Conservation (phyloP, 2,329 filamentous ascomycete species). For the Talaromyces marneffei region DNA sequence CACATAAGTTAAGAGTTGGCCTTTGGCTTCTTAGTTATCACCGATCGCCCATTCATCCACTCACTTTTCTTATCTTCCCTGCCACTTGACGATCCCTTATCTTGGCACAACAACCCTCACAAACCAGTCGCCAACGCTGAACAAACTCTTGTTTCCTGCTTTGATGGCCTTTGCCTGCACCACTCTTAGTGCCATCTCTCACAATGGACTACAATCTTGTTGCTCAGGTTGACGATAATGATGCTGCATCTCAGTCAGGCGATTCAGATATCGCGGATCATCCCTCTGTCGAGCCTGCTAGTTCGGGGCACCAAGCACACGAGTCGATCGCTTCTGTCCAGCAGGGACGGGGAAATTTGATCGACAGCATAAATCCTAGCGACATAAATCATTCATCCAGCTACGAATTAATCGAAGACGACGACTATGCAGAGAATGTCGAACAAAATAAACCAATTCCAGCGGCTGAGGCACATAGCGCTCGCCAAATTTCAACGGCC, state of each 20-base stretch:
- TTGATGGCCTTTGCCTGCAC: conserved; percentile 8
- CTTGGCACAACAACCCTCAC: not conserved
- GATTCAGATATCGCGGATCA: conserved; percentile 30
- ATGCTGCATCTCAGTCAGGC: conserved; percentile 21
- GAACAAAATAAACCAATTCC: conserved; percentile 17
- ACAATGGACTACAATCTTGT: conserved; percentile 41
- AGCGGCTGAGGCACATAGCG: not conserved
- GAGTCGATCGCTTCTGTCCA: conserved; percentile 3
- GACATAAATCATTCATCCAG: conserved; percentile 17
- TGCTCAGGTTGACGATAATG: conserved; percentile 37
- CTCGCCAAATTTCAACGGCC: conserved; percentile 5
- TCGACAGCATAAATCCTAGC: conserved; percentile 15
- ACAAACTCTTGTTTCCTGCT: not conserved
- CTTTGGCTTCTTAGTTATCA: not conserved
- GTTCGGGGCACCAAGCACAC: not conserved
- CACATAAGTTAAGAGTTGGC: not conserved
- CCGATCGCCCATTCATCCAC: too few species aligned
- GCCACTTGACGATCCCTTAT: not conserved
- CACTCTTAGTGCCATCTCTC: conserved; percentile 11
- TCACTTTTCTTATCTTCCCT: not conserved
- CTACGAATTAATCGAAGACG: conserved; percentile 44
- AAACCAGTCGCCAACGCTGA: not conserved
- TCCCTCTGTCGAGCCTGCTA: conserved; percentile 6
- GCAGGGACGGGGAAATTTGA: conserved; percentile 1
- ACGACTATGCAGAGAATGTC: conserved; percentile 37